Percentiles rank a stretch among this genome's conserved stretches.
Conservation (phyloP, 306 rosid genomes). For the Cicer cuneatum region DNA sequence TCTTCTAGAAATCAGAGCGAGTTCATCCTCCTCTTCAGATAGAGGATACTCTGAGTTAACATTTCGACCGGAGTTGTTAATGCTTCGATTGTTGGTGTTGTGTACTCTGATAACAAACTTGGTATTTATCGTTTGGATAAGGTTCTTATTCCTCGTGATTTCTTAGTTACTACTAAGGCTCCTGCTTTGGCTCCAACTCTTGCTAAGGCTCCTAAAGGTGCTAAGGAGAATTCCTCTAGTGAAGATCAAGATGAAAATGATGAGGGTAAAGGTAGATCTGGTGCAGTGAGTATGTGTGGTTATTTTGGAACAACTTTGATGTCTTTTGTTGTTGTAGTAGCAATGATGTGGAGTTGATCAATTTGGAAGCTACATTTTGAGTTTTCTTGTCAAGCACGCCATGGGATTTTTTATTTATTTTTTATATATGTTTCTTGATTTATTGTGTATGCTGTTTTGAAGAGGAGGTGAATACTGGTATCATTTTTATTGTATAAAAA, state of each 20-base stretch:
- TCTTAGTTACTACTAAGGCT: conserved; percentile 57
- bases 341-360: conserved; percentile 40
- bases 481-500: background rate
- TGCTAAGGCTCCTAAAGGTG: conserved; percentile 55
- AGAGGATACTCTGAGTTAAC: no score
- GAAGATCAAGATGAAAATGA: conserved; percentile 38
- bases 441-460: background rate
- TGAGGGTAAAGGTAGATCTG: conserved; percentile 51
- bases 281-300: conserved; percentile 38
- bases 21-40: no score
- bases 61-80: conserved; percentile 69
- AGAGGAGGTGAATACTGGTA: background rate
- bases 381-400: background rate
- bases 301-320: conserved; percentile 36
- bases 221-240: conserved; percentile 41
- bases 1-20: no score
- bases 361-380: conserved; percentile 18
- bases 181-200: conserved; percentile 59
- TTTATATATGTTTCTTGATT: background rate
- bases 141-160: conserved; percentile 68
- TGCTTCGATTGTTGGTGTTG: conserved; percentile 53
- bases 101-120: conserved; percentile 60
- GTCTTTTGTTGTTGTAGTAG: conserved; percentile 32
- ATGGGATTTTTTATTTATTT: background rate
- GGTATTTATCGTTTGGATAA: conserved; percentile 63